phyloP scores from a whole-genome alignment of 306 rosid species.

The Arachis stenosperma region DNA sequence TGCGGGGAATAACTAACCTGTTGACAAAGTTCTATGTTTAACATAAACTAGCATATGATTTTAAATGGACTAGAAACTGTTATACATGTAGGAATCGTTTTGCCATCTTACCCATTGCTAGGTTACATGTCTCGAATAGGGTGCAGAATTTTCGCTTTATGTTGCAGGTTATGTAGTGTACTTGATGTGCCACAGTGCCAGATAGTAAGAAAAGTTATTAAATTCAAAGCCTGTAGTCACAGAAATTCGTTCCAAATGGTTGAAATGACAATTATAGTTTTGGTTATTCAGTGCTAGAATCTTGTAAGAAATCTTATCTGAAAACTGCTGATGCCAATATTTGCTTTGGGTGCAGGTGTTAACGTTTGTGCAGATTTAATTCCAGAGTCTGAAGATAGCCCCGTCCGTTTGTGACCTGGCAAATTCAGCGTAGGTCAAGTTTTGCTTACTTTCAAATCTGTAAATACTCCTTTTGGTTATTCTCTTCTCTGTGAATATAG shows the following conservation, averaged over 20 bases:
- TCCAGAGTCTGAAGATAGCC: conserved; percentile 36
- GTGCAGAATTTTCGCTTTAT: not conserved
- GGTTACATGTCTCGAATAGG: conserved; percentile 5
- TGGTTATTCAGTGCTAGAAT: not conserved
- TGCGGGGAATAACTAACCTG: conserved; percentile 3
- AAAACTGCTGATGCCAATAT: conserved; percentile 27
- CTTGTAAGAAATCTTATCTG: conserved; percentile 10
- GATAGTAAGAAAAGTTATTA: not conserved
- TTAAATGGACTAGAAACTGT: conserved; percentile 18
- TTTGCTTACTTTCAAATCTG: conserved; percentile 50
- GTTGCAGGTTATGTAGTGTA: conserved; percentile 4
- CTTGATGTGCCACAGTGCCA: conserved; percentile 8
- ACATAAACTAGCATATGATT: conserved; percentile 19
- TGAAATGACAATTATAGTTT: conserved; percentile 1
- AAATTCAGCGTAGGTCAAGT: conserved; percentile 34
- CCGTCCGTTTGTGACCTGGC: conserved; percentile 45
- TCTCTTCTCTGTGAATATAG: conserved; percentile 36
- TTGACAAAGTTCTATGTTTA: conserved; percentile 29
- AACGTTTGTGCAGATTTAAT: conserved; percentile 53
- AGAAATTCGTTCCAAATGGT: conserved; percentile 22
- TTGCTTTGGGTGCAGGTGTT: conserved; percentile 39
- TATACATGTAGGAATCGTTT: conserved; percentile 13
- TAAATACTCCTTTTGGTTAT: conserved; percentile 52
- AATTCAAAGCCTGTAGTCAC: not conserved
- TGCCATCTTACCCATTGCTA: conserved; percentile 1